Evolutionary conservation across 306 rosid genomes (phyloP).

Genomic region (Cucurbita argyrosperma): DNA sequence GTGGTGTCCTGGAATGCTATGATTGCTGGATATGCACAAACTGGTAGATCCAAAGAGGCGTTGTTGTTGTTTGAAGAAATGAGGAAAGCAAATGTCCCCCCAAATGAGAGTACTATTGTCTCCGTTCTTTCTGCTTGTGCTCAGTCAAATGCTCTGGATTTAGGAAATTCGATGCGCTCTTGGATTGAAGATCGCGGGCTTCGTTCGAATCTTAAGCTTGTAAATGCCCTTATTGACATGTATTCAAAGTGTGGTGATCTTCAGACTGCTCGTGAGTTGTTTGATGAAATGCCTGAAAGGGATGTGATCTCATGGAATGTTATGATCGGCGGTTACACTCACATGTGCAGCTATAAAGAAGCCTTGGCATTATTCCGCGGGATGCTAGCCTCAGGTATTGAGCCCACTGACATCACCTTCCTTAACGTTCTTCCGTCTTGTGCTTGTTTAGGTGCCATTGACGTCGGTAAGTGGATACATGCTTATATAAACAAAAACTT

Average conservation of each 20-base stretch:
- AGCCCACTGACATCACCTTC: conserved; percentile 79
- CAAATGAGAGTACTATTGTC: conserved; percentile 49
- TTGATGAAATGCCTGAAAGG: conserved; percentile 38
- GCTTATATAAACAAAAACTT: conserved; percentile 46
- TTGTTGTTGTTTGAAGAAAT: conserved; percentile 37
- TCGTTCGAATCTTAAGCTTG: conserved; percentile 36
- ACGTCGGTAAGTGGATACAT: conserved; percentile 87
- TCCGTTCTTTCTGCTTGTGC: conserved; percentile 60
- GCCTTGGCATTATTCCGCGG: conserved; percentile 44
- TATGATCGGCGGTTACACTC: conserved; percentile 65
- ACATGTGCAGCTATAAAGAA: conserved; percentile 33
- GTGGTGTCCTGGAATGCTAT: conserved; percentile 85
- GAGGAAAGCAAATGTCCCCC: conserved; percentile 26
- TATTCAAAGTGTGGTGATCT: conserved; percentile 57
- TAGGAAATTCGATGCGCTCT: conserved; percentile 46
- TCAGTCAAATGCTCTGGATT: conserved; percentile 29
- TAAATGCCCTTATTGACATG: conserved; percentile 63
- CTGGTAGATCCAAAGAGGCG: conserved; percentile 40
- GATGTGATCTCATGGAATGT: conserved; percentile 82
- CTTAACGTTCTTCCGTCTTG: conserved; percentile 62
- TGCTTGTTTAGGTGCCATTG: conserved; percentile 73
- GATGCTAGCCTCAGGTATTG: conserved; percentile 40
- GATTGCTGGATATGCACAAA: conserved; percentile 60
- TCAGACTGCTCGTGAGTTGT: conserved; percentile 40
- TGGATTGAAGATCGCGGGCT: conserved; percentile 43